Base-by-base conservation (phyloP, 2,329 filamentous ascomycete genomes). In the Cucurbitaria berberidis region DNA sequence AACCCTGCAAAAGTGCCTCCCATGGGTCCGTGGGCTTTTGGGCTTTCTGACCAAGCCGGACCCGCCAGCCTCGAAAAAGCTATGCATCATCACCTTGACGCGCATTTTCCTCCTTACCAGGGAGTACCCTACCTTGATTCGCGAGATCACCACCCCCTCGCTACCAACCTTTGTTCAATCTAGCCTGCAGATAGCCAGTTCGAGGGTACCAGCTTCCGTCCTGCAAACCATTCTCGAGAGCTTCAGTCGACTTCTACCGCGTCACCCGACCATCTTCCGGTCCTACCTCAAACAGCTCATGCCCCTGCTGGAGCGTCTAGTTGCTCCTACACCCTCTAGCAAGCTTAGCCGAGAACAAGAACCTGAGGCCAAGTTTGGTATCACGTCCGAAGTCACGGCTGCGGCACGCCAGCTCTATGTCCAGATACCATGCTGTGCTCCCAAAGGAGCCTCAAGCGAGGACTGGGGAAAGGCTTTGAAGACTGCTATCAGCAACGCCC, bases 91-190 rank as follows among this genome's bases (percentile, higher is more conserved):
- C 56, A 86, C 90, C 13, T 78, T 97, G 56, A 89, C 90, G 18
- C 88, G 89, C 67, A 92, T 97, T 63, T 97, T 95, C 77, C 83
- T 86, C 62, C 83, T 95, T 30, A 89, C 93, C 35, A 90, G 92
- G 68, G 86, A 88, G 32, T 92, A 92, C 69, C 90, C 89, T 54
- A 95, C 91, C 8, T 80, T 97, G 47, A 82, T 93, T 39, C 84
- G 93, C 64, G 93, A 97, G 71, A 90, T 97, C 55, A 93, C 90
- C 1, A 96, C 92, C 0, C 91, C 91, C 2, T 90, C 86, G 3
- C 78, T 97, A 18, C 86, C 90, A 1, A 78, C 83, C 1, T 96
- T 93, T 66, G 82, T 93, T 40, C 86, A 85, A 0, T 82, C 88
- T 3, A 91, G 89, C 64, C 75, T 96, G 39, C 86, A 88, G 64